phyloP scores from a whole-genome alignment of 768 basidiomycete genomes.

The Lactifluus subvellereus region DNA sequence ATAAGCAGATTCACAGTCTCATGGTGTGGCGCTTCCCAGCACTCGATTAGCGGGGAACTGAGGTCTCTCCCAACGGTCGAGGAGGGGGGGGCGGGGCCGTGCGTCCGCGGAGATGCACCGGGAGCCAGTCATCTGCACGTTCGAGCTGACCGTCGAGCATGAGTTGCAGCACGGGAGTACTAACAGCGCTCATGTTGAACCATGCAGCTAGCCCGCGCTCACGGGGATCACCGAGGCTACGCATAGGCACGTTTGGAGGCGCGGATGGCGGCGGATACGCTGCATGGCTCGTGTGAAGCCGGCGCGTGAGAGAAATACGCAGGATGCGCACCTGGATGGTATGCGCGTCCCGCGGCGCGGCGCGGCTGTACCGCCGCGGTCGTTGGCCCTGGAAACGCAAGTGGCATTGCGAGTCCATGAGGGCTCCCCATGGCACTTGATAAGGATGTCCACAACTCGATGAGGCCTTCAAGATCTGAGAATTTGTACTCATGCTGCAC shows the following conservation, averaged over 20 bases:
- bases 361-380: neutral
- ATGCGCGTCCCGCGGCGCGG: slow-evolving; percentile 1
- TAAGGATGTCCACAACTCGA: slow-evolving; percentile 17
- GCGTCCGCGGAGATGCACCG: slow-evolving; percentile 14
- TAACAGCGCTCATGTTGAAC: slow-evolving; percentile 23
- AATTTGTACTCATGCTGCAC: slow-evolving; percentile 21
- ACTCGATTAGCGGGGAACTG: neutral
- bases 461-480: slow-evolving; percentile 13
- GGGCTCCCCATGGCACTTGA: neutral
- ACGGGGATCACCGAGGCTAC: slow-evolving; percentile 18
- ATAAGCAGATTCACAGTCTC: slow-evolving; percentile 11
- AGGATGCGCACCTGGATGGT: slow-evolving; percentile 22
- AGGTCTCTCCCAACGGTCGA: neutral
- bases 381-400: neutral
- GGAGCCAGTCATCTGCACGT: slow-evolving; percentile 12
- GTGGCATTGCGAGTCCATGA: neutral
- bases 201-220: slow-evolving; percentile 20
- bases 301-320: neutral
- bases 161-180: slow-evolving; percentile 14
- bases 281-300: slow-evolving; percentile 6
- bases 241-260: slow-evolving; percentile 19
- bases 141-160: slow-evolving; percentile 11
- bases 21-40: slow-evolving; percentile 5
- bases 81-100: slow-evolving; percentile 8
- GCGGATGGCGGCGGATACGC: slow-evolving; percentile 18